Base-by-base conservation (phyloP, 768 basidiomycete genomes). In the Amanita polypyramis region DNA sequence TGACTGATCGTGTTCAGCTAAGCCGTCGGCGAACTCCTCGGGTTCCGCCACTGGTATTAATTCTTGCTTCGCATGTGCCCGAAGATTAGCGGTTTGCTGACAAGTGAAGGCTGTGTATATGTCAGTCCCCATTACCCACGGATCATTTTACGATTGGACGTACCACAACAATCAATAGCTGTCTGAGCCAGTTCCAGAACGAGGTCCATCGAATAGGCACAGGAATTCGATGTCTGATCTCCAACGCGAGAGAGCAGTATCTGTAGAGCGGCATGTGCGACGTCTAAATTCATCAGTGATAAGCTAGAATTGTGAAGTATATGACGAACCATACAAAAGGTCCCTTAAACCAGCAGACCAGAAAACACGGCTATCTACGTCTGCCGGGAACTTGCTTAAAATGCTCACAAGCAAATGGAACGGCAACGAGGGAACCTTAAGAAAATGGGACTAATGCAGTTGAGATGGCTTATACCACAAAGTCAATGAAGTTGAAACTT, bases 401-500 rank as follows among this genome's bases (percentile, higher is more conserved):
- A 88, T 72, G 51, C 82, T 83, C 51, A 80, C 72, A 38, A 92
- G 70, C n/a, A 75, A 78, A 60, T 89, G 77, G 69, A 85, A 90
- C 0, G 89, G 89, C 37, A 92, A 70, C 2, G 77, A 81, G 2
- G 87, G 82, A 21, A 85, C 85, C 67, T 92, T 92, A 56, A 92
- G 68, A 69, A 91, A 92, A 60, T 88, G 89, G 14, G 85, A 82
- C 85, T 90, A 33, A 45, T 34, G 23, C 21, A 10, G 14, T 21
- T 37, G 30, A 20, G 8, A 14, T 25, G 43, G 61, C n/a, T 67
- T 40, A 23, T 7, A 10, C 14, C 5, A 38, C 25, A 19, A 39
- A 19, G 2, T 23, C 29, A 8, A 39, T 23, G 29, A 42, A 40
- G 33, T 36, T n/a, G n/a, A 6, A 4, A 54, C 82, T 58, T 57